Conservation (phyloP, 2,329 filamentous ascomycete species). For the Fusarium napiforme region DNA sequence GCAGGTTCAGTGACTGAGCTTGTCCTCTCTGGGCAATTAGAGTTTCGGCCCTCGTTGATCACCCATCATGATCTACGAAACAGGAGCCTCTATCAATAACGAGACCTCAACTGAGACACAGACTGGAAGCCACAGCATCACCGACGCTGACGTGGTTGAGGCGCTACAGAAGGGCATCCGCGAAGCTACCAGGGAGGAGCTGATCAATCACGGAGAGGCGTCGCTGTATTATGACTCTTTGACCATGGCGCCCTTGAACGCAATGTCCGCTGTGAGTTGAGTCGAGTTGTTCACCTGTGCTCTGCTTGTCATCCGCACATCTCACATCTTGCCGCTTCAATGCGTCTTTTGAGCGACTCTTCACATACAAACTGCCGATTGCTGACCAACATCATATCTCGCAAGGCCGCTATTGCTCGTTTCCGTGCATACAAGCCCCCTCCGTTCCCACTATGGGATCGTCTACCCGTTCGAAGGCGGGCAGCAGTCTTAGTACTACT, state of each 20-base stretch:
- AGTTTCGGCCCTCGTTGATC: slow-evolving; percentile 20
- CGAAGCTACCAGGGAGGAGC: slow-evolving; percentile 31
- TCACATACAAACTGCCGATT: slow-evolving; percentile 4
- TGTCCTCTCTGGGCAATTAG: slow-evolving; percentile 12
- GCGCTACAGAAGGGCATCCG: slow-evolving; percentile 37
- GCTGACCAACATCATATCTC: slow-evolving; percentile 35
- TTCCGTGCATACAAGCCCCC: slow-evolving; percentile 70
- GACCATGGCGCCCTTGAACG: slow-evolving; percentile 67
- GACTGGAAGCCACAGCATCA: slow-evolving; percentile 34
- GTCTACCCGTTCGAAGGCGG: slow-evolving; percentile 71
- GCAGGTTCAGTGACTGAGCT: slow-evolving; percentile 10
- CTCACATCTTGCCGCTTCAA: background rate
- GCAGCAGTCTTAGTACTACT: slow-evolving; percentile 90
- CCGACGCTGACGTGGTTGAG: slow-evolving; percentile 45
- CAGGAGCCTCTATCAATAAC: slow-evolving; percentile 16
- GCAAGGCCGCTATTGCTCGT: slow-evolving; percentile 67
- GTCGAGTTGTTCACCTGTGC: background rate
- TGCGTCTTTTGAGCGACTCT: slow-evolving; percentile 24
- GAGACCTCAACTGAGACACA: slow-evolving; percentile 16
- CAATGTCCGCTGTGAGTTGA: slow-evolving; percentile 63
- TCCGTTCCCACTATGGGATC: slow-evolving; percentile 70
- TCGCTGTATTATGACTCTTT: slow-evolving; percentile 68
- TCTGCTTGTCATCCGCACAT: background rate
- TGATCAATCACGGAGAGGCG: slow-evolving; percentile 48
- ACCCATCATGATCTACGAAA: slow-evolving; percentile 34